Percentiles rank a stretch among this genome's conserved stretches.
Conservation (phyloP, 495 filamentous ascomycete genomes). For the Trichoderma orchidacearum region DNA sequence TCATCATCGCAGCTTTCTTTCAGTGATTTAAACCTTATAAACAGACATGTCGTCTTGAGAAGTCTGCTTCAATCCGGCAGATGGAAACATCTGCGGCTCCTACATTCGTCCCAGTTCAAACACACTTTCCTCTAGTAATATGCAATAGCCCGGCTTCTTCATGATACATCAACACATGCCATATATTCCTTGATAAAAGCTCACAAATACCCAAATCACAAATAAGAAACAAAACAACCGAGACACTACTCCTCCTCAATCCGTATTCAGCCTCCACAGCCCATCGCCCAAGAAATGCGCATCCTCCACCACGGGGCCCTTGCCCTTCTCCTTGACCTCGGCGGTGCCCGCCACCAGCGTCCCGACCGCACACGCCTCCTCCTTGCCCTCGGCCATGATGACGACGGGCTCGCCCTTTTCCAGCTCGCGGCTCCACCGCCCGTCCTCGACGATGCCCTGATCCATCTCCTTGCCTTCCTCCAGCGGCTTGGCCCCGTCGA, state of each 20-base stretch:
- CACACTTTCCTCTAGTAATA: too few relatives aligned
- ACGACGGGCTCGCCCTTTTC: constrained; percentile 71
- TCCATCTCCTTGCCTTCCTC: constrained; percentile 19
- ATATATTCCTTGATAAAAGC: too few relatives aligned
- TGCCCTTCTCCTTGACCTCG: constrained; percentile 85
- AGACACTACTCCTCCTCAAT: constrained; percentile 29
- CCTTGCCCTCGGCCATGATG: constrained; percentile 85
- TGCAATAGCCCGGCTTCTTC: too few relatives aligned
- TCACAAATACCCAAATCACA: too few relatives aligned
- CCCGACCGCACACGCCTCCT: constrained; percentile 79
- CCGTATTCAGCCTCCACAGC: constrained; percentile 66
- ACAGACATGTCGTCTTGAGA: too few relatives aligned
- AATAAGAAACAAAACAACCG: too few relatives aligned
- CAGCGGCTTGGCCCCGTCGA: constrained; percentile 21
- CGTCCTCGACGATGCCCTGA: constrained; percentile 31
- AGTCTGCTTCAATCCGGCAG: too few relatives aligned
- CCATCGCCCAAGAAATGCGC: constrained; percentile 93
- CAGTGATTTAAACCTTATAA: too few relatives aligned
- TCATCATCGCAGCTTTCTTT: too few relatives aligned
- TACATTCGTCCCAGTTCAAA: too few relatives aligned
- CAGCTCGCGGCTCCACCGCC: constrained; percentile 42
- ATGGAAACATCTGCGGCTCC: too few relatives aligned
- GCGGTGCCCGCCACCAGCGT: constrained; percentile 74
- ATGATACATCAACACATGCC: too few relatives aligned
- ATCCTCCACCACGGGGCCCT: constrained; percentile 83